Base-by-base conservation (phyloP, 257 asterid genomes). In the Nicotiana attenuata region DNA sequence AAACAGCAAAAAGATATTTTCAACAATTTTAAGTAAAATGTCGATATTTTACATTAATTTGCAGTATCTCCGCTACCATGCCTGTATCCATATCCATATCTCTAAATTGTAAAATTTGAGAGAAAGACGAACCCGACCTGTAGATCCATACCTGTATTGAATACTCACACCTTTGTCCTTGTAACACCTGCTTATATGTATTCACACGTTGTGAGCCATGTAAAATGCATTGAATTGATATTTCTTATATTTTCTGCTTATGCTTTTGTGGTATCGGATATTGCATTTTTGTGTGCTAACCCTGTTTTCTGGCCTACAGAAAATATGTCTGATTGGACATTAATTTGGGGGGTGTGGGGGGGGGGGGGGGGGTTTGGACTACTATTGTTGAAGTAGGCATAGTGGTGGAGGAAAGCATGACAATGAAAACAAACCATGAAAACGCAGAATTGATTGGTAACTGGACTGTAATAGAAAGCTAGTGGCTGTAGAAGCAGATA, bases 401-500 rank as follows among this genome's bases (percentile, higher is more conserved):
- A n/a, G 28, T 11, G 6, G 31, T 35, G 57, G 10, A 29, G 57
- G 77, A 5, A 41, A 41, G 20, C 14, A n/a, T 38, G 33, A 41
- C 3, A 1, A 69, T 41, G 77, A 38, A 20, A 69, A 68, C 31
- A 55, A 68, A 41, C 77, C 57, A n/a, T 38, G n/a, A 38, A 69
- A 56, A 38, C 7, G 0, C 33, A 38, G 57, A 38, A 38, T 38
- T 69, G 77, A 69, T 69, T 11, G n/a, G 77, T 69, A 41, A 11
- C 33, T 38, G 57, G 77, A 20, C 57, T 3, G n/a, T 41, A n/a
- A 31, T 52, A 69, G 57, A 41, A 69, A 69, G 77, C 33, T 38
- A 69, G 77, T 69, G 57, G 77, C 77, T 11, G 77, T 69, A 69
- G 57, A 69, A n/a, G 77, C 57, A 38, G 57, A 69, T 26, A 55